Evolutionary conservation across 2,329 filamentous ascomycete species (phyloP).

Genomic region (Calonectria pteridis): DNA sequence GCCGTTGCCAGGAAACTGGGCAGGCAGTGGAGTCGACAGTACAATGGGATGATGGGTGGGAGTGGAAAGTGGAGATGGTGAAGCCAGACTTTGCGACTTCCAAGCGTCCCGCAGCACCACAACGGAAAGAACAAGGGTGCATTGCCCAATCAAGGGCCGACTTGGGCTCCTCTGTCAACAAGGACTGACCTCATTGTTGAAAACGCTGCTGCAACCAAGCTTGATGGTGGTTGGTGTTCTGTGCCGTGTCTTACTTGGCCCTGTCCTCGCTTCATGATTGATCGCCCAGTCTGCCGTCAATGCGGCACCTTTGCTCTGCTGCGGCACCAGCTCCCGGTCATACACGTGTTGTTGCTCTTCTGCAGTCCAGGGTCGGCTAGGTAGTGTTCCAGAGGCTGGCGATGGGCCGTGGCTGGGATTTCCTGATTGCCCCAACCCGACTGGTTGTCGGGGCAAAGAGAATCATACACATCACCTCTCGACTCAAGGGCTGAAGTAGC

Average conservation of each 20-base stretch:
- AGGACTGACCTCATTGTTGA: conserved; percentile 40
- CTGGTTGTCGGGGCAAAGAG: conserved; percentile 18
- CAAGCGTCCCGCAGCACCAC: conserved; percentile 8
- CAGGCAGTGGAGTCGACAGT: not conserved
- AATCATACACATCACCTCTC: conserved; percentile 5
- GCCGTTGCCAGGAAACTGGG: conserved; percentile 23
- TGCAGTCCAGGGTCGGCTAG: not conserved
- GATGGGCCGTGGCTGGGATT: conserved; percentile 14
- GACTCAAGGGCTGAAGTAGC: not conserved
- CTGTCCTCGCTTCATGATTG: conserved; percentile 10
- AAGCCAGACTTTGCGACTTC: not conserved
- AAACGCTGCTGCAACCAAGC: conserved; percentile 15
- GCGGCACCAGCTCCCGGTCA: conserved; percentile 7
- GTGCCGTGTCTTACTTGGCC: not conserved
- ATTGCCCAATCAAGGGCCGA: conserved; percentile 37
- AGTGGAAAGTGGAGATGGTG: conserved; percentile 8
- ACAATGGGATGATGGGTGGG: not conserved
- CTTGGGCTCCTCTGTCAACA: conserved; percentile 31
- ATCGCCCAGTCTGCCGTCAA: conserved; percentile 12
- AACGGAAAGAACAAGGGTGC: conserved; percentile 29
- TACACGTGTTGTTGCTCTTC: conserved; percentile 18
- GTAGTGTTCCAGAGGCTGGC: not conserved
- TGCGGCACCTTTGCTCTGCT: conserved; percentile 10
- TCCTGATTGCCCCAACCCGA: not conserved
- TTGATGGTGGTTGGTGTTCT: conserved; percentile 6